Base-by-base conservation (phyloP, 805 yeast genomes). In the Peterozyma xylosa region DNA sequence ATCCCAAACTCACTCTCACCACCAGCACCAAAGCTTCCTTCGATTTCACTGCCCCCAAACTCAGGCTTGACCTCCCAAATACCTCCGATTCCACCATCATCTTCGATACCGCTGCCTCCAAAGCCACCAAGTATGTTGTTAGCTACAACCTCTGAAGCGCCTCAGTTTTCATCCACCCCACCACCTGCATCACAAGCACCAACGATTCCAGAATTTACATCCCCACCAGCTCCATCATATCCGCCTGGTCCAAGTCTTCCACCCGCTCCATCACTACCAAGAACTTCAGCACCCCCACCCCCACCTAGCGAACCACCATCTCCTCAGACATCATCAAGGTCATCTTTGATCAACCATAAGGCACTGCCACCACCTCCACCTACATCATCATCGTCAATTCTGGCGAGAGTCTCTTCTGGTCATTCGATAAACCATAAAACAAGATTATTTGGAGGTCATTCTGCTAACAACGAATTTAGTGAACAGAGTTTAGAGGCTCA, bases 401-500 rank as follows among this genome's bases (percentile, higher is more conserved):
- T 47, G 40, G 55, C 17, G 40, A 29, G 38, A 37, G 16, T 32
- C 3, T 37, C 40, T 3, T 29, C 47, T 9, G 48, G 54, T 42
- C 34, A 52, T 27, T 48, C 50, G 34, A 43, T 39, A 17, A 45
- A 47, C n/a, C 47, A 48, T 36, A 39, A 44, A 37, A 39, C 35
- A 33, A 17, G 47, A 38, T n/a, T 48, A 16, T 48, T 50, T 37
- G 48, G 50, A 15, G 45, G 48, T 13, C 45, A 43, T 30, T 46
- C 37, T 17, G 45, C 46, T 6, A 48, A 53, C 10, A 54, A 57
- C 36, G 59, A 53, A n/a, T 55, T 66, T 3, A 59, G 63, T 42
- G 55, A 60, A 71, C 46, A 21, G 27, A 21, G 27, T 21, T 21
- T 21, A 7, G 63, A 71, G 13, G 63, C 57, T 39, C 73, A 71